Base-by-base conservation (phyloP, 2,329 filamentous ascomycete genomes). In the Beauveria bassiana region DNA sequence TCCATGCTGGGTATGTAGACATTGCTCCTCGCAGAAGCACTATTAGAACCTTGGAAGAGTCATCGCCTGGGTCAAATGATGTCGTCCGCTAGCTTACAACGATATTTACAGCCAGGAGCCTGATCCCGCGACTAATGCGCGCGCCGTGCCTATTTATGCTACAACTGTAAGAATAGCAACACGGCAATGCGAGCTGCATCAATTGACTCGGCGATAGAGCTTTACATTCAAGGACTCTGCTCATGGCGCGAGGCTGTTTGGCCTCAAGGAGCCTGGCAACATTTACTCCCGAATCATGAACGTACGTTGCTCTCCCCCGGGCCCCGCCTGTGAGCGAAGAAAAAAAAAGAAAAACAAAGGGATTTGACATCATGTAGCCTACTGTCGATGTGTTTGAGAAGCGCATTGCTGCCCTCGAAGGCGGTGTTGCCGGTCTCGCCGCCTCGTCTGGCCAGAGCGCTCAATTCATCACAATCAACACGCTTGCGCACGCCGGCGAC, bases 271-370 rank as follows among this genome's bases (percentile, higher is more conserved):
- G 78, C 89, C 91, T 70, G 95, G 93, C 77, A 98, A 98, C 78
- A 96, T 98, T 75, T 99, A 99, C 82, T 95, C 88, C 74, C 91
- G 95, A 66, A 92, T 99, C 70, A 91, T 90, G 89, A 97, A 98
- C 77, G 90, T 91, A 71, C 71, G 84, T 76, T 16, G 18, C 28
- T 24, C 28, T 7, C 16, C 47, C 10, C 1, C 22, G 22, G 3
- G 16, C 18, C 43, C 22, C 14, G 16, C 40, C 5, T 18, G 24
- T 7, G 7, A 14, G 26, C 24, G 46, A n/a, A 51, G 22, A 38
- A 12, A 58, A 50, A 22, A 22, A 22, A 34, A 51, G 20, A 38
- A 12, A 58, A 50, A n/a, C n/a, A n/a, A 51, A 57, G 2, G 2
- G 1, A 4, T 18, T n/a, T 45, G 24, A 56, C 26, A 26, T 22